phyloP scores from a whole-genome alignment of 805 yeast genomes.

The Tetrapisispora namnaoensis region DNA sequence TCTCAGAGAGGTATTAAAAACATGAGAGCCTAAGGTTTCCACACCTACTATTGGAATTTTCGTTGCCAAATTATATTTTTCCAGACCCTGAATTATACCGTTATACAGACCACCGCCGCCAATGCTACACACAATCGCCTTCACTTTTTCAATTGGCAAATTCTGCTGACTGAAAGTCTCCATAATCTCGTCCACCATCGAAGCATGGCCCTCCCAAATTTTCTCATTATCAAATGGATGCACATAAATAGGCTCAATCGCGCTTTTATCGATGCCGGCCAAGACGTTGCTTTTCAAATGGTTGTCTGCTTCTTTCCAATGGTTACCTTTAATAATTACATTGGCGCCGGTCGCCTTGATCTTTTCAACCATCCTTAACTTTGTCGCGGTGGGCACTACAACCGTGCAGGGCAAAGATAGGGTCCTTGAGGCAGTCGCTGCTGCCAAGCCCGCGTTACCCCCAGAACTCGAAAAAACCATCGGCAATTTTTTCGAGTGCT shows the following conservation, averaged over 20 bases:
- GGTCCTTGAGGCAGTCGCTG: conserved; percentile 38
- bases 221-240: conserved; percentile 45
- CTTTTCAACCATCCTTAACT: conserved; percentile 35
- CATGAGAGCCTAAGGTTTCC: conserved; percentile 57
- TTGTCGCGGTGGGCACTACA: conserved; percentile 47
- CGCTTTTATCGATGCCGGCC: conserved; percentile 10
- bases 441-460: conserved; percentile 39
- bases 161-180: conserved; percentile 17
- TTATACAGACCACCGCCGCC: conserved; percentile 53
- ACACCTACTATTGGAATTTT: conserved; percentile 38
- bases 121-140: conserved; percentile 43
- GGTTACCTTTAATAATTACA: conserved; percentile 37
- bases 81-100: conserved; percentile 40
- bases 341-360: conserved; percentile 35
- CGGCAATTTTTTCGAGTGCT: conserved; percentile 22
- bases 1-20: conserved; percentile 42
- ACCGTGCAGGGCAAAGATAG: conserved; percentile 39
- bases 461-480: conserved; percentile 45
- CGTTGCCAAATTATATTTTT: conserved; percentile 27
- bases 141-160: conserved; percentile 21
- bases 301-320: conserved; percentile 44
- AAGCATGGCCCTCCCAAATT: conserved; percentile 48
- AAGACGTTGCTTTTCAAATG: conserved; percentile 30
- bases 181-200: conserved; percentile 38
- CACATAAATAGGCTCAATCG: conserved; percentile 36